Evolutionary conservation across 2,329 filamentous ascomycete genomes (phyloP).

Genomic region (Onygenales sp.): DNA sequence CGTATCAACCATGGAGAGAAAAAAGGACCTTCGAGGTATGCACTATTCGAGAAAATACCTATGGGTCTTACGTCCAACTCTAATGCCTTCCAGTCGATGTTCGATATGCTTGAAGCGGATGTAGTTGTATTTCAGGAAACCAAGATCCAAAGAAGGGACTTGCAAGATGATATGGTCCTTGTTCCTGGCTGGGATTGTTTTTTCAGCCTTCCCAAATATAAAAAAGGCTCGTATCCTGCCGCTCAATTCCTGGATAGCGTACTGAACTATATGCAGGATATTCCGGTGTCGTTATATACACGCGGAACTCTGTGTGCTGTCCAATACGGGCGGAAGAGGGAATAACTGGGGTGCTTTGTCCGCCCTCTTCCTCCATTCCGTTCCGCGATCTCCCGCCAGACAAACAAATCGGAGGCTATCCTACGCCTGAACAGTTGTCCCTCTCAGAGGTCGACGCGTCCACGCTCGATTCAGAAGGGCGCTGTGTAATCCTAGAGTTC

Average conservation of each 20-base stretch:
- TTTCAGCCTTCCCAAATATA: slow-evolving; percentile 85
- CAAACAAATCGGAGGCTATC: slow-evolving; percentile 83
- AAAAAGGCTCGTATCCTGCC: slow-evolving; percentile 59
- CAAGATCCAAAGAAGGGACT: slow-evolving; percentile 89
- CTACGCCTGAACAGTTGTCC: slow-evolving; percentile 56
- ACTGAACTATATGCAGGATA: slow-evolving; percentile 53
- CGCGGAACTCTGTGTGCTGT: slow-evolving; percentile 71
- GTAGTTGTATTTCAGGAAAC: slow-evolving; percentile 93
- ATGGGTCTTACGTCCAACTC: no score
- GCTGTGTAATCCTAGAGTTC: slow-evolving; percentile 86
- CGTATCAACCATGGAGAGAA: slow-evolving; percentile 74
- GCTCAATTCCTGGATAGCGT: not conserved
- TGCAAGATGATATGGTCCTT: slow-evolving; percentile 91
- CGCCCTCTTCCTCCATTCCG: slow-evolving; percentile 58
- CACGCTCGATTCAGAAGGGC: slow-evolving; percentile 77
- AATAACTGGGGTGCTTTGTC: slow-evolving; percentile 69
- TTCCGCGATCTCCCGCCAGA: slow-evolving; percentile 67
- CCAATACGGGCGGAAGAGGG: slow-evolving; percentile 91
- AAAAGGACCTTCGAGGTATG: slow-evolving; percentile 58
- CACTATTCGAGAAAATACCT: not conserved
- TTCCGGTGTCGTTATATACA: slow-evolving; percentile 92
- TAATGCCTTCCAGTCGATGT: slow-evolving; percentile 52
- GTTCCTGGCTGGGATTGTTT: slow-evolving; percentile 93
- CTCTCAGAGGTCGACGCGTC: slow-evolving; percentile 55
- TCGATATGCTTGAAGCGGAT: slow-evolving; percentile 83